A percentile compares a stretch with the other conserved stretches of the same genome.
Conservation (phyloP, 139 green algal genomes). For the Chlorella sorokiniana region DNA sequence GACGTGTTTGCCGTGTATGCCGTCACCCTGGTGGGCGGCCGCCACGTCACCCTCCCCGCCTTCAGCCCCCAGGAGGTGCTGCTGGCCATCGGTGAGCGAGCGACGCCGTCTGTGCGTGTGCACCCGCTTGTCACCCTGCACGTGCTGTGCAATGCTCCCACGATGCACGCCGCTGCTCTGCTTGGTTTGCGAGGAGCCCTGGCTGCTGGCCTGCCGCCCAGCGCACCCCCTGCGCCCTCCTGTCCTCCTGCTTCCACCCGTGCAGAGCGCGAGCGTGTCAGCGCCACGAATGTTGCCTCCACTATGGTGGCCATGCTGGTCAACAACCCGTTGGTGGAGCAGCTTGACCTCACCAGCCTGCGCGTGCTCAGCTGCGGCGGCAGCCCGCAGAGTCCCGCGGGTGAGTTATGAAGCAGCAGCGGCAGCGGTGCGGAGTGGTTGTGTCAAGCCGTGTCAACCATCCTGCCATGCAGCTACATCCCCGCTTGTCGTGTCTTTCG, state of each 20-base stretch:
- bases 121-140: too few relatives aligned
- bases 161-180: too few relatives aligned
- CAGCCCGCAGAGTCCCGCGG: constrained; percentile 59
- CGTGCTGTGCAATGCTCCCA: neutral
- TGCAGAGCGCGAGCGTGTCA: constrained; percentile 83
- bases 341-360: constrained; percentile 73
- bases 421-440: too few relatives aligned
- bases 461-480: too few relatives aligned
- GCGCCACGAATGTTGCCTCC: constrained; percentile 80
- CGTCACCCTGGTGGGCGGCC: constrained; percentile 81
- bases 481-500: neutral
- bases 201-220: neutral
- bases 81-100: constrained; percentile 72
- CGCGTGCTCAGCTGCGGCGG: constrained; percentile 86
- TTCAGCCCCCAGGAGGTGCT: constrained; percentile 71
- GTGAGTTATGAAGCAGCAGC: too few relatives aligned
- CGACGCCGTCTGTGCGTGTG: too few relatives aligned
- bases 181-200: too few relatives aligned
- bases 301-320: constrained; percentile 90
- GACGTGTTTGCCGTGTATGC: constrained; percentile 92
- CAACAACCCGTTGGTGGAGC: constrained; percentile 69
- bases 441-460: too few relatives aligned
- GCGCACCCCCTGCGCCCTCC: neutral
- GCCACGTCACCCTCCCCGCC: constrained; percentile 74
- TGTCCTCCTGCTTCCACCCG: neutral